Evolutionary conservation across 345 rosid genomes (phyloP).

Genomic region (Aethionema arabicum): DNA sequence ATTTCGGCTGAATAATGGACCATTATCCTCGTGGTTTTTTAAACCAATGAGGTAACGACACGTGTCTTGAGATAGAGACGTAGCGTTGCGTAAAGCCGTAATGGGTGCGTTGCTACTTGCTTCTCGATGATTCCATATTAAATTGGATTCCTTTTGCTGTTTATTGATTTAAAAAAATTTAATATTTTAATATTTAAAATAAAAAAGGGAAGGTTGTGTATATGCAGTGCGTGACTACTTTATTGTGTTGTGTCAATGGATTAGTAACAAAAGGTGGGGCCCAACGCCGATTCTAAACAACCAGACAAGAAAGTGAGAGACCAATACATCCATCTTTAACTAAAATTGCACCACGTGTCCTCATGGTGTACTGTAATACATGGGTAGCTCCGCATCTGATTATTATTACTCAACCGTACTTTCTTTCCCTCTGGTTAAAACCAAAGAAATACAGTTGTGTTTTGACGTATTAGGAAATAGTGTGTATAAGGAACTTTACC

Average conservation of each 20-base stretch:
- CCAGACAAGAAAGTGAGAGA: constrained; percentile 21
- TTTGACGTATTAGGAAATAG: constrained; percentile 24
- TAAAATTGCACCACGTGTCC: constrained; percentile 24
- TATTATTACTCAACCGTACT: not conserved
- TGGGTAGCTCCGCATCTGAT: constrained; percentile 20
- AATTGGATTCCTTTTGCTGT: constrained; percentile 29
- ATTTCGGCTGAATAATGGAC: not conserved
- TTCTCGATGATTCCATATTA: constrained; percentile 27
- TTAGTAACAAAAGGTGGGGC: not conserved
- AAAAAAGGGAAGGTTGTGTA: not conserved
- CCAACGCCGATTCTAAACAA: constrained; percentile 9
- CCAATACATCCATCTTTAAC: constrained; percentile 21
- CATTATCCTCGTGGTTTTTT: not conserved
- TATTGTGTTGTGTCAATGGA: too few species aligned
- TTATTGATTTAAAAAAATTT: too few species aligned
- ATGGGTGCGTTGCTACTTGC: constrained; percentile 25
- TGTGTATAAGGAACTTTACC: constrained; percentile 17
- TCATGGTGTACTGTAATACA: constrained; percentile 12
- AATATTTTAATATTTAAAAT: too few species aligned
- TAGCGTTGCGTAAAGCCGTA: not conserved
- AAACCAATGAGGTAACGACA: not conserved
- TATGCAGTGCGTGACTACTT: not conserved
- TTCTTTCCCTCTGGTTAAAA: constrained; percentile 5
- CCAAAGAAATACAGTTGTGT: constrained; percentile 15
- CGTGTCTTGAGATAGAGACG: not conserved